Percentiles rank a stretch among this genome's conserved stretches.
Evolutionary conservation across 2,329 filamentous ascomycete genomes (phyloP).

Genomic region (Monosporascus sp.): DNA sequence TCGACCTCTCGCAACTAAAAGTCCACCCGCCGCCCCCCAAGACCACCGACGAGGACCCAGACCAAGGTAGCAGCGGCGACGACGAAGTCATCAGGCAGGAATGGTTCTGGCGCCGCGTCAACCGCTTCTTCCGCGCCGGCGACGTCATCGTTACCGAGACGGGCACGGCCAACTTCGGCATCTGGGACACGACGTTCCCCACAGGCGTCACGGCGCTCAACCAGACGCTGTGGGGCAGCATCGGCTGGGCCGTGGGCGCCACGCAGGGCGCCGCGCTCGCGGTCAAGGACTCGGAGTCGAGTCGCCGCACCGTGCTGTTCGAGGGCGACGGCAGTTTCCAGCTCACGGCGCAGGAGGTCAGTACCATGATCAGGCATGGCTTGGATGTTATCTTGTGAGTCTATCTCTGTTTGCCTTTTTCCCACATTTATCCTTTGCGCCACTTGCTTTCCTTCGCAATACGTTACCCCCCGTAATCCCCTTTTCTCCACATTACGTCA

Average conservation of each 20-base stretch:
- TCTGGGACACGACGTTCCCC: conserved; percentile 80
- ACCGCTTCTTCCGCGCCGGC: conserved; percentile 63
- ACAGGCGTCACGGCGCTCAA: conserved; percentile 71
- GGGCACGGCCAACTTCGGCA: conserved; percentile 82
- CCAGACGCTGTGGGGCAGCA: conserved; percentile 69
- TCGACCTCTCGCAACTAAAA: conserved; percentile 54
- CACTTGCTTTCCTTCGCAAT: no score
- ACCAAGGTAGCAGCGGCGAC: conserved; percentile 22
- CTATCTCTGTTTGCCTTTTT: background rate
- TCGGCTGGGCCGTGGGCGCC: conserved; percentile 56
- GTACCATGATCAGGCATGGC: conserved; percentile 72
- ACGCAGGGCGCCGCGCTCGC: conserved; percentile 66
- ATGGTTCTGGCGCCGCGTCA: conserved; percentile 73
- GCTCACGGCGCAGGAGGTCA: conserved; percentile 76
- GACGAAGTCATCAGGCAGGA: conserved; percentile 55
- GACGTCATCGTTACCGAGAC: conserved; percentile 85
- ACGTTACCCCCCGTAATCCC: background rate
- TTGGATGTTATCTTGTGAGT: conserved; percentile 71
- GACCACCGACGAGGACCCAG: conserved; percentile 32
- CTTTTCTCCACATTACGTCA: background rate
- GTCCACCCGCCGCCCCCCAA: conserved; percentile 47
- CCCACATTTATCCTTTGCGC: background rate
- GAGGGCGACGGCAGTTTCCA: conserved; percentile 88
- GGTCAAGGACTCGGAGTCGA: conserved; percentile 53
- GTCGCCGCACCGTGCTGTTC: conserved; percentile 69